Percentiles rank a stretch among this genome's conserved stretches.
phyloP scores from a whole-genome alignment of 2,329 filamentous ascomycete species.

The Fusarium hostae region DNA sequence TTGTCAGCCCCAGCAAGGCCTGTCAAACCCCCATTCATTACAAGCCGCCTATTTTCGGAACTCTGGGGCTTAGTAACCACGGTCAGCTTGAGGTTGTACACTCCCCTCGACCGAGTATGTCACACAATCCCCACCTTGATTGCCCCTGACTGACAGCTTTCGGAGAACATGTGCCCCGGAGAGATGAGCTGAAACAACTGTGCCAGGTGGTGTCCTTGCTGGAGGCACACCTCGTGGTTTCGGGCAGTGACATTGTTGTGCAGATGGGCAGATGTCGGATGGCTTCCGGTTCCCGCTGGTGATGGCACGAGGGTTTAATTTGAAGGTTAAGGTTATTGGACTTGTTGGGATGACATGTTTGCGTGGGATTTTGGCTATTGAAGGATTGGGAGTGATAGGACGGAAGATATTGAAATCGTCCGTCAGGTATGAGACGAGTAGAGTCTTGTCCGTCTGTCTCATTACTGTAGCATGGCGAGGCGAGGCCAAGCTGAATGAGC shows the following conservation, averaged over 20 bases:
- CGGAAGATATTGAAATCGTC: no score
- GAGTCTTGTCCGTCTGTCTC: not conserved
- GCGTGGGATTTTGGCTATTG: not conserved
- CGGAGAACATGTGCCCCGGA: slow-evolving; percentile 45
- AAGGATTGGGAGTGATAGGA: not conserved
- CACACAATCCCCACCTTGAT: slow-evolving; percentile 42
- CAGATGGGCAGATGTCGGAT: slow-evolving; percentile 58
- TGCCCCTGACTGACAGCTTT: slow-evolving; percentile 51
- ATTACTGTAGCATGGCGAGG: not conserved
- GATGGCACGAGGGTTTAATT: slow-evolving; percentile 49
- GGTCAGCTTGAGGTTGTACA: slow-evolving; percentile 46
- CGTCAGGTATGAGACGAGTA: no score
- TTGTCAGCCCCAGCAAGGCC: not conserved
- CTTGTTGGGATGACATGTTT: not conserved
- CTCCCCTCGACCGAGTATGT: slow-evolving; percentile 49
- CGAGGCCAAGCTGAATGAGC: not conserved
- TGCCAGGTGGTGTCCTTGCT: slow-evolving; percentile 47
- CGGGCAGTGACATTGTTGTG: slow-evolving; percentile 60
- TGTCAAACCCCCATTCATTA: not conserved
- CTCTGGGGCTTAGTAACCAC: slow-evolving; percentile 39
- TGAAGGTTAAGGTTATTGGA: slow-evolving; percentile 17
- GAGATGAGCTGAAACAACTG: slow-evolving; percentile 13
- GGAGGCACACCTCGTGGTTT: slow-evolving; percentile 57
- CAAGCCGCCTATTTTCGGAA: slow-evolving; percentile 16
- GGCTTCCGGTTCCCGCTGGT: slow-evolving; percentile 56